Percentiles rank a stretch among this genome's conserved stretches.
Conservation (phyloP, 768 basidiomycete genomes). For the Megacollybia marginata region DNA sequence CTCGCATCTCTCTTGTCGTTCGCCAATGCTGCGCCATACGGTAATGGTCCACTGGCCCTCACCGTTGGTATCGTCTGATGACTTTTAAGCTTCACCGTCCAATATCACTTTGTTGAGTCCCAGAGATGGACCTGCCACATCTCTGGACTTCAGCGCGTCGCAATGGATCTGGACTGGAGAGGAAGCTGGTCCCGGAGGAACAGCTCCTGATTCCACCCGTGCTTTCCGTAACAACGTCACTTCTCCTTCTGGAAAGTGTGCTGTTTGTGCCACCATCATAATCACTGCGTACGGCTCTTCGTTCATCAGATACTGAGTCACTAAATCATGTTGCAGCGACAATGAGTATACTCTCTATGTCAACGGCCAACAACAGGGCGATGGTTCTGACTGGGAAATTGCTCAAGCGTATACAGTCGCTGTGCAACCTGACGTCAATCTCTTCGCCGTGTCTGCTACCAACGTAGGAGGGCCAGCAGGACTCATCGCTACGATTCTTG, state of each 20-base stretch:
- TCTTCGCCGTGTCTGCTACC: slow-evolving; percentile 22
- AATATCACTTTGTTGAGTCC: too few relatives aligned
- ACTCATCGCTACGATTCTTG: slow-evolving; percentile 16
- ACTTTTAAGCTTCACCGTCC: too few relatives aligned
- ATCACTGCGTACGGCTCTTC: slow-evolving; percentile 9
- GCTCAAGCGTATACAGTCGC: slow-evolving; percentile 13
- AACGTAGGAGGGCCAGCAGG: slow-evolving; percentile 19
- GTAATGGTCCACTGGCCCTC: too few relatives aligned
- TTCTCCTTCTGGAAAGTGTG: slow-evolving; percentile 15
- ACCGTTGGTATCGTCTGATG: too few relatives aligned
- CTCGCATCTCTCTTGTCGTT: too few relatives aligned
- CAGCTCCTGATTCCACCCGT: slow-evolving; percentile 7
- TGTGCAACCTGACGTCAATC: slow-evolving; percentile 10
- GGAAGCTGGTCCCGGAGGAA: background rate
- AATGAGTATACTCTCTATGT: slow-evolving; percentile 21
- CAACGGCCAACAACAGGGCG: slow-evolving; percentile 18
- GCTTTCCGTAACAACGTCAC: slow-evolving; percentile 21
- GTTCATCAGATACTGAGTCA: too few relatives aligned
- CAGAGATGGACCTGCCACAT: too few relatives aligned
- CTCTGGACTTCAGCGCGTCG: background rate
- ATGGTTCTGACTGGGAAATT: slow-evolving; percentile 8
- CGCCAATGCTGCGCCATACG: too few relatives aligned
- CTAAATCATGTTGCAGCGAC: slow-evolving; percentile 5
- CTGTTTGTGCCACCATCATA: slow-evolving; percentile 13
- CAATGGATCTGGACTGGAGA: slow-evolving; percentile 24